These are phyloP conservation scores for Penstemon davidsonii DNA, from an alignment of 257 asterid species.

Conservation along the genomic window DNA sequence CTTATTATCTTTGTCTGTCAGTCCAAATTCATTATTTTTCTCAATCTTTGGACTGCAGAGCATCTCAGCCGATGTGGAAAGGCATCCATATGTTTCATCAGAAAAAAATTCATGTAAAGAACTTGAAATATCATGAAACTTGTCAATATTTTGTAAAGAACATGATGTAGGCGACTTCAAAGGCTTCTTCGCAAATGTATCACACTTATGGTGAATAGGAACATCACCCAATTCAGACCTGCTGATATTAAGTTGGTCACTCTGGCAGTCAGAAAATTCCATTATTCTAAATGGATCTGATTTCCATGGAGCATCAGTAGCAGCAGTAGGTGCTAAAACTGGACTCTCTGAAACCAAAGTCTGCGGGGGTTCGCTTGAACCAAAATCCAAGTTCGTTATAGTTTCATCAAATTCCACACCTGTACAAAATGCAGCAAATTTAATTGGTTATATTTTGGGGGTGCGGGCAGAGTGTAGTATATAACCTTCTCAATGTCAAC, in stretches of 20 bases:
- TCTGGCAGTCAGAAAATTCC: conserved; percentile 43
- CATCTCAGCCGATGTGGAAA: conserved; percentile 38
- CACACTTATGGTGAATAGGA: too few relatives aligned
- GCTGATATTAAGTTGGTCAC: conserved; percentile 33
- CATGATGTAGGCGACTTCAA: conserved; percentile 46
- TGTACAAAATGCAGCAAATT: conserved; percentile 30
- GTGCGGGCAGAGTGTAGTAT: not conserved
- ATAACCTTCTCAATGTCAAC: not conserved
- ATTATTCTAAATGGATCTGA: conserved; percentile 48
- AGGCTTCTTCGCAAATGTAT: conserved; percentile 38
- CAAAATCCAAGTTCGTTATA: conserved; percentile 58
- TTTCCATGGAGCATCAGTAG: conserved; percentile 49
- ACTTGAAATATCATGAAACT: conserved; percentile 61
- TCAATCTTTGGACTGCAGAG: conserved; percentile 36
- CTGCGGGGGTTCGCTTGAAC: conserved; percentile 57
- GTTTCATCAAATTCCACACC: conserved; percentile 77
- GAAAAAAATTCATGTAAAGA: conserved; percentile 45
- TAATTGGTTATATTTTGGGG: not conserved
- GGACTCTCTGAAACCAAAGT: conserved; percentile 49
- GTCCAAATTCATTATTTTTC: conserved; percentile 34
- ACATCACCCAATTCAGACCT: conserved; percentile 23
- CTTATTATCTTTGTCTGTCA: conserved; percentile 29
- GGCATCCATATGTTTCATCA: conserved; percentile 43
- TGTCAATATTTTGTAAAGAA: conserved; percentile 43
- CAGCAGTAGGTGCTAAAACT: conserved; percentile 39